Evolutionary conservation across 805 yeast species (phyloP).

Genomic region (Candida nitratophila): DNA sequence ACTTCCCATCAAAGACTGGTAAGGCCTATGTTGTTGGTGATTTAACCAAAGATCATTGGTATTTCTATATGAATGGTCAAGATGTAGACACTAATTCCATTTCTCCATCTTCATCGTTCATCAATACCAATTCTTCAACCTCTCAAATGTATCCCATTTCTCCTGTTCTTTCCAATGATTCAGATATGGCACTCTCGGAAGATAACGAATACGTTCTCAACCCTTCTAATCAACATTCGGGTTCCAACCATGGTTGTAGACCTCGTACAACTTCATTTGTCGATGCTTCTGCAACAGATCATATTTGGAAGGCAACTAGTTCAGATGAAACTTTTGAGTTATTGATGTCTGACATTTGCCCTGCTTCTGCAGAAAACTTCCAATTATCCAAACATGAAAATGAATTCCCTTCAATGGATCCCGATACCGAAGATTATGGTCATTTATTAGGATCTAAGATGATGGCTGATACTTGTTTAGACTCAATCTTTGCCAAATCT

Average conservation of each 20-base stretch:
- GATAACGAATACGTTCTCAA: background rate
- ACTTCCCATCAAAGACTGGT: constrained; percentile 54
- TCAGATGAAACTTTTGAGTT: constrained; percentile 71
- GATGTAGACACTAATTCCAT: constrained; percentile 3
- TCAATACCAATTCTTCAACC: background rate
- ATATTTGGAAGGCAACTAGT: background rate
- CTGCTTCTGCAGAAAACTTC: constrained; percentile 50
- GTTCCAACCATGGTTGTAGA: background rate
- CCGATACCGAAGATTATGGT: constrained; percentile 61
- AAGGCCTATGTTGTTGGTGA: constrained; percentile 74
- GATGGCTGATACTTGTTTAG: constrained; percentile 56
- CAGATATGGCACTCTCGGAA: background rate
- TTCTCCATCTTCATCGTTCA: background rate
- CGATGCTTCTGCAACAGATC: background rate
- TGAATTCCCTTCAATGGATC: constrained; percentile 32
- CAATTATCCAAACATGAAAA: constrained; percentile 25
- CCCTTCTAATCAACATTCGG: background rate
- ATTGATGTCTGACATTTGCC: constrained; percentile 79
- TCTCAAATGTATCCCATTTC: constrained; percentile 11
- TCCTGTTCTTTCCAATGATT: constrained; percentile 7
- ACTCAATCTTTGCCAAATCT: constrained; percentile 37
- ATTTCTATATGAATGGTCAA: constrained; percentile 61
- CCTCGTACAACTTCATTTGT: background rate
- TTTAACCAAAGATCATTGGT: constrained; percentile 83
- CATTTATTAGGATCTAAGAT: constrained; percentile 70